A percentile compares a stretch with the other conserved stretches of the same genome.
These are phyloP conservation scores for Coleophoma eucalyptorum DNA, from an alignment of 2,329 filamentous ascomycete species.

Conservation along the genomic window DNA sequence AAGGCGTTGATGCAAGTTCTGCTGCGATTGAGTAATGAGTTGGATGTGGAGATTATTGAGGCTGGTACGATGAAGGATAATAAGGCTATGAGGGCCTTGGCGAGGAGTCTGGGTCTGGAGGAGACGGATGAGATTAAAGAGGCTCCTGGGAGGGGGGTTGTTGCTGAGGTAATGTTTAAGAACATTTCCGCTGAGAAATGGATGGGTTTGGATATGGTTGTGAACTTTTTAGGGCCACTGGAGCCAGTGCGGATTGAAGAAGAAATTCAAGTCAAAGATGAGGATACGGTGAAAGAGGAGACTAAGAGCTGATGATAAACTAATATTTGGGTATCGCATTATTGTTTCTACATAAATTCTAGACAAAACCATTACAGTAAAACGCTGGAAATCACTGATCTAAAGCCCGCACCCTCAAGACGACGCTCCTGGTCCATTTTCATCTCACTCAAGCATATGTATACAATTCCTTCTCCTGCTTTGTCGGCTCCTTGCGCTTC, in stretches of 20 bases:
- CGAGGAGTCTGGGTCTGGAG: slow-evolving; percentile 8
- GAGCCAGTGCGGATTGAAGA: too few species aligned
- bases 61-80: slow-evolving; percentile 13
- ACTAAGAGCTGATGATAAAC: too few species aligned
- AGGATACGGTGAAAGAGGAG: too few species aligned
- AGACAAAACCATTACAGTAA: too few species aligned
- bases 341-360: too few species aligned
- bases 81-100: slow-evolving; percentile 9
- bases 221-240: not conserved
- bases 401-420: too few species aligned
- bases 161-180: slow-evolving; percentile 19
- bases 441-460: too few species aligned
- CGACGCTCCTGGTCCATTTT: too few species aligned
- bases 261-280: too few species aligned
- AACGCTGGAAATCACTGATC: too few species aligned
- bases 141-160: slow-evolving; percentile 21
- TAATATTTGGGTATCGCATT: too few species aligned
- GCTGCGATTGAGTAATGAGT: slow-evolving; percentile 11
- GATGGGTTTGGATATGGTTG: not conserved
- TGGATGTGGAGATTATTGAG: slow-evolving; percentile 6
- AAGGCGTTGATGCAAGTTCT: slow-evolving; percentile 5
- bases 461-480: slow-evolving; percentile 1
- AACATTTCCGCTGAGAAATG: not conserved
- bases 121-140: slow-evolving; percentile 21
- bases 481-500: slow-evolving; percentile 9